These are phyloP conservation scores for Fagopyrum homotropicum DNA, from an alignment of 148 eudicot genomes.

Conservation along the genomic window DNA sequence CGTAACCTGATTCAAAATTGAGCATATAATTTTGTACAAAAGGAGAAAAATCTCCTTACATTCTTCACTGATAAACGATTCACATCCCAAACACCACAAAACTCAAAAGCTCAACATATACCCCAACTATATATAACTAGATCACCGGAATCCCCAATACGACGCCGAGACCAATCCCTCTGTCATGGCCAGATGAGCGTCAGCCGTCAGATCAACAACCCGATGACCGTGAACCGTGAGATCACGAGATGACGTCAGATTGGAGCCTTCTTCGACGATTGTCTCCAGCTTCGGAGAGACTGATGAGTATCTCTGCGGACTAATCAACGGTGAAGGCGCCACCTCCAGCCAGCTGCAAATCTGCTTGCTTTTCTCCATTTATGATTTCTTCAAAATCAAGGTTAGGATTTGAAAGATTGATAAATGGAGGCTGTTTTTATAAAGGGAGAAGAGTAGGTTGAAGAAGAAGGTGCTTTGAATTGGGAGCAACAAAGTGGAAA, in stretches of 20 bases:
- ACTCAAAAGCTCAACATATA: background rate
- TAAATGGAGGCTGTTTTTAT: background rate
- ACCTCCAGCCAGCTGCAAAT: constrained; percentile 9
- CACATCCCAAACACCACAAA: background rate
- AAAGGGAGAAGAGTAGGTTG: background rate
- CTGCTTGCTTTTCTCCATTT: background rate
- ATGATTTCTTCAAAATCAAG: background rate
- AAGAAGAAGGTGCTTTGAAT: constrained; percentile 9
- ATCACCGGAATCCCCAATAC: constrained; percentile 3
- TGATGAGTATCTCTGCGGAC: background rate
- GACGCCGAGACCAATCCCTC: background rate
- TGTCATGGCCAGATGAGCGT: constrained; percentile 2
- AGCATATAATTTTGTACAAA: too few species aligned
- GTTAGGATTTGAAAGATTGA: too few species aligned
- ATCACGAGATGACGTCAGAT: background rate
- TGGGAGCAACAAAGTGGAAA: background rate
- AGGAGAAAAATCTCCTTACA: background rate
- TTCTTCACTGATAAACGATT: background rate
- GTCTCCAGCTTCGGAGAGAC: constrained; percentile 14
- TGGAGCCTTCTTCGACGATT: constrained; percentile 8
- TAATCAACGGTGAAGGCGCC: constrained; percentile 11
- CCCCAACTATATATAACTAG: background rate
- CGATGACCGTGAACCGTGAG: background rate
- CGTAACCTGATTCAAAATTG: too few species aligned
- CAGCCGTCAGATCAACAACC: background rate